A percentile compares a stretch with the other conserved stretches of the same genome.
Conservation (phyloP, 2,329 filamentous ascomycete genomes). For the Hymenoscyphus occultus region DNA sequence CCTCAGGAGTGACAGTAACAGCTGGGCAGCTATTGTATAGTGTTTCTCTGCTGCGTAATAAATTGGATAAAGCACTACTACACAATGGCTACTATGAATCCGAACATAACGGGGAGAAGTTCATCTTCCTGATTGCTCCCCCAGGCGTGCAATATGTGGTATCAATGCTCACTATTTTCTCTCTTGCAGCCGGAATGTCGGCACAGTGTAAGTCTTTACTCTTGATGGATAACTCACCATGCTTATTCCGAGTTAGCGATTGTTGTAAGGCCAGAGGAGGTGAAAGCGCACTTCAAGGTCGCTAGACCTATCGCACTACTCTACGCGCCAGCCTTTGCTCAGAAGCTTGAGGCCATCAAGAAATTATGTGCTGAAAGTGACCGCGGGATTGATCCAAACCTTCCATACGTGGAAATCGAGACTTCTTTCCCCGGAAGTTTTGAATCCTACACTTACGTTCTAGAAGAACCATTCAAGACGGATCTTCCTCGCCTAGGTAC, state of each 20-base stretch:
- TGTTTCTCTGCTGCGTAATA: constrained; percentile 19
- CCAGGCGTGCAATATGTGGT: constrained; percentile 25
- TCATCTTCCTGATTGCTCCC: constrained; percentile 23
- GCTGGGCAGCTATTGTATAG: constrained; percentile 23
- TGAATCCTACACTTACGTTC: not conserved
- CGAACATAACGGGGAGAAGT: constrained; percentile 15
- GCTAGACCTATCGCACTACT: constrained; percentile 22
- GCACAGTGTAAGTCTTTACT: constrained; percentile 21
- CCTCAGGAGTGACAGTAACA: constrained; percentile 17
- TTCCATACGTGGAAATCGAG: constrained; percentile 14
- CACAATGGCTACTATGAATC: constrained; percentile 16
- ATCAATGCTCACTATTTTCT: constrained; percentile 27
- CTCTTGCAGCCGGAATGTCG: constrained; percentile 23
- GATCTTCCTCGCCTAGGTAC: constrained; percentile 17
- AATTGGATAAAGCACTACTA: constrained; percentile 13
- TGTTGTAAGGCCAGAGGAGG: constrained; percentile 25
- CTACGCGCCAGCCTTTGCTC: constrained; percentile 19
- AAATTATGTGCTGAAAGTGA: constrained; percentile 11
- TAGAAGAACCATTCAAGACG: constrained; percentile 16
- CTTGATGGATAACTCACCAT: not conserved
- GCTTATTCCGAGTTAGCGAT: constrained; percentile 22
- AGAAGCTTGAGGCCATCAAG: constrained; percentile 20
- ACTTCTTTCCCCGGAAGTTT: too few species aligned
- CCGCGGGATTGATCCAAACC: constrained; percentile 8
- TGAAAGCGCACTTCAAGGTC: constrained; percentile 22